Base-by-base conservation (phyloP, 2,329 filamentous ascomycete genomes). In the Venturia nashicola region DNA sequence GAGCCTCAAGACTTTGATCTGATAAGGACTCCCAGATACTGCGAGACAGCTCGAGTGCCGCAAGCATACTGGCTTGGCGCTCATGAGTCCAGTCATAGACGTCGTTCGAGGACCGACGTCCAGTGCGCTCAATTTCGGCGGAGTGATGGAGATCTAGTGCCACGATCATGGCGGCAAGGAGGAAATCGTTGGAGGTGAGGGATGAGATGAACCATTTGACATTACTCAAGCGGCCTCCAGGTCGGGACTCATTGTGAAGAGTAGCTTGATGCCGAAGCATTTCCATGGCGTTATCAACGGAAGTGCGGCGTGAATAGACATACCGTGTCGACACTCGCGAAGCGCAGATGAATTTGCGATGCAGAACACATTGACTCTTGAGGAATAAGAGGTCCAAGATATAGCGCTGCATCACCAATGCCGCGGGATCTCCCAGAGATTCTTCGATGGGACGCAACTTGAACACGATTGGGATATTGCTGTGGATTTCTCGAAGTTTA, bases 331-430 rank as follows among this genome's bases (percentile, higher is more conserved):
- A 94, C 65, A 89, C 84, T 59, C 89, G 81, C 5, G 91, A 89
- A 65, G 86, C 84, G n/a, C 84, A 80, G 65, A 96, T 82, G 73
- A 94, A 97, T 67, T 91, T 91, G 61, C 91, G 84, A 74, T 99
- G 94, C 46, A 99, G 82, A 27, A 96, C 83, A 70, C 91, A 95
- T 69, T 96, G 82, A 20, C 91, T 89, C 76, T 96, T 96, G 67
- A 95, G 86, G 71, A 91, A 96, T 5, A 97, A 77, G 61, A 94
- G 87, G 66, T 94, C 90, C 40, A 97, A 78, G 64, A 88, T 89
- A 72, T 91, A 92, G 36, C 92, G 86, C 61, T 92, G 88, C 78
- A 96, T 88, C 65, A 97, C 83, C 40, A 86, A 70, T 27, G 81
- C 82, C 2, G 82, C 79, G 0, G 84, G 86, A 65, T 96, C 92